Evolutionary conservation across 768 basidiomycete species (phyloP), one percentile per base, ranked within the genome.

Genomic region (Galerina sulciceps): DNA sequence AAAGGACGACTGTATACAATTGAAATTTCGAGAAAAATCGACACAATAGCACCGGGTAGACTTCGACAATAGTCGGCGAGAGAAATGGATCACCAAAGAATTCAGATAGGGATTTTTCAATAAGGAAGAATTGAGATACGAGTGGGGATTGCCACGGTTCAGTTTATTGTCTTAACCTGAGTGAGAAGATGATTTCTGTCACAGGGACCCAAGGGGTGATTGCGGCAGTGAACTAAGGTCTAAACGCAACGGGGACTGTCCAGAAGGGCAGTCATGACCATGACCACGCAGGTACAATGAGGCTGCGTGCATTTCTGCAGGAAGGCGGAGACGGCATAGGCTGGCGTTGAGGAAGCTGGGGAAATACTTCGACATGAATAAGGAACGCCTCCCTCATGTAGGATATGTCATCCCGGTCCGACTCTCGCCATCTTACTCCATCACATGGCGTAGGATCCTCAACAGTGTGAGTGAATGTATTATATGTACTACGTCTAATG

Each of bases 241-340:
- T n/a, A n/a, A n/a, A 18, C 31, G 17, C 56, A 41, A 35, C 31
- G 57, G 35, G 41, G 53, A 51, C 41, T 35, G 47, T 50, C 44
- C 31, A 61, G 60, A 67, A 49, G 53, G 47, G 57, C 56, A 61
- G 50, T 36, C 73, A 72, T 31, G 26, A 5, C 26, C 26, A 31
- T 31, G 26, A 5, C 26, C 26, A 31, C 56, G 74, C 71, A 70
- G 58, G 55, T 61, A 63, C 74, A 75, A 75, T 62, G 74, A 75
- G 73, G 74, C 70, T 53, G 53, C 57, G 59, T 57, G 48, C 38
- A 44, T 37, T 58, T 45, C 47, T 42, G 46, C 43, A 44, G 37
- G 54, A 38, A 55, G 44, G 20, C 38, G 34, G 37, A 15, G 53
- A 42, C 9, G 11, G 42, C 10, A 26, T 26, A n/a, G 40, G 35